These are phyloP conservation scores for Rhynchospora pubera DNA, from an alignment of 176 grass and related monocot genomes.

Conservation along the genomic window DNA sequence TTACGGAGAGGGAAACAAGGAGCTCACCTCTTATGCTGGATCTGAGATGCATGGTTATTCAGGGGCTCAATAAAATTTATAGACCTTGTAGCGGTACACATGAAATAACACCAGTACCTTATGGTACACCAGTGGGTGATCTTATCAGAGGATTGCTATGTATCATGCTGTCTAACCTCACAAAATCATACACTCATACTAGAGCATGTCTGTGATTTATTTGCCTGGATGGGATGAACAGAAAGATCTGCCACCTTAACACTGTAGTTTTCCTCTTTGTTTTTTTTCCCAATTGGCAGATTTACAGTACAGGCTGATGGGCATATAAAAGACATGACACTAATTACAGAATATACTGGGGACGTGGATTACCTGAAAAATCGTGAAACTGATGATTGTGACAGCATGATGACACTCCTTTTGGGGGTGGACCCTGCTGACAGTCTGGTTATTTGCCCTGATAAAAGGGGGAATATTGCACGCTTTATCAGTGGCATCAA, in stretches of 20 bases:
- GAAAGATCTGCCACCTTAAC: neutral
- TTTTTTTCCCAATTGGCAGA: conserved; percentile 22
- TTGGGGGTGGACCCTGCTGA: conserved; percentile 40
- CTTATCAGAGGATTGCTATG: neutral
- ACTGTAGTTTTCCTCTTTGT: neutral
- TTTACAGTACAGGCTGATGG: conserved; percentile 89
- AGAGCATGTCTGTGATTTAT: neutral
- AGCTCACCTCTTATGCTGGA: neutral
- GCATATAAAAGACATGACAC: conserved; percentile 75
- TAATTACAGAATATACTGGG: conserved; percentile 64
- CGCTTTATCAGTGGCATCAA: conserved; percentile 89
- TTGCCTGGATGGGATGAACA: neutral
- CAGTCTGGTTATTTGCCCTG: conserved; percentile 72
- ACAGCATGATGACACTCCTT: conserved; percentile 91
- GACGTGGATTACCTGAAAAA: conserved; percentile 83
- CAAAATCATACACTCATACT: neutral
- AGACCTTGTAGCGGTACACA: neutral
- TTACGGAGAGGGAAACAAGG: neutral
- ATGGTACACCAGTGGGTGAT: neutral
- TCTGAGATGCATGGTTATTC: neutral
- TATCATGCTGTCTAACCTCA: neutral
- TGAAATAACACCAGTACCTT: neutral
- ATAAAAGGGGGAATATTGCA: conserved; percentile 70
- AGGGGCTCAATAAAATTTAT: neutral
- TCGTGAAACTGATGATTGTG: conserved; percentile 53